These are phyloP conservation scores for Pythium guiyangense DNA, from an alignment of 352 stramenopile species.

Conservation along the genomic window DNA sequence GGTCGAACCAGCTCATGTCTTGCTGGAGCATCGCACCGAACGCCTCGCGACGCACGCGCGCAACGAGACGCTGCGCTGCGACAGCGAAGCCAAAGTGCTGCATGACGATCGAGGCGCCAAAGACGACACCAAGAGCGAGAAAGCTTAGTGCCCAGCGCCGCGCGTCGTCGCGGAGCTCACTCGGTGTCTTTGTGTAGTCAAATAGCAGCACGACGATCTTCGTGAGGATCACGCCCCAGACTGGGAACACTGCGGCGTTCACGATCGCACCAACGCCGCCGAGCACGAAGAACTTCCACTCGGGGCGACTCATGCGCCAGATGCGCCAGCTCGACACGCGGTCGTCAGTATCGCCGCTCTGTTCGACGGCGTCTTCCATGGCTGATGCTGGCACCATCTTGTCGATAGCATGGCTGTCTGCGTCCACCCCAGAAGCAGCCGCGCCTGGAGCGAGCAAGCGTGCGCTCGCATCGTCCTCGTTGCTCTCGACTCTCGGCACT, in stretches of 20 bases:
- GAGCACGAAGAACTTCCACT: conserved; percentile 45
- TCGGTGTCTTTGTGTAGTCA: conserved; percentile 26
- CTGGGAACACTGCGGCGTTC: conserved; percentile 39
- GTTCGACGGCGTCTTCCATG: no score
- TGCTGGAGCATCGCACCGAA: conserved; percentile 65
- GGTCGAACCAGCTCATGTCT: conserved; percentile 77
- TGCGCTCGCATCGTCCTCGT: no score
- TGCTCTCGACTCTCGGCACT: no score
- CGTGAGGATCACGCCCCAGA: conserved; percentile 44
- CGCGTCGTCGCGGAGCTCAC: conserved; percentile 37
- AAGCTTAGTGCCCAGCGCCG: conserved; percentile 33
- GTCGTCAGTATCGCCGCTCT: no score
- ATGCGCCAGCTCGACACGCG: conserved; percentile 22
- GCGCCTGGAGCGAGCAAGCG: no score
- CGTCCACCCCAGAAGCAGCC: no score
- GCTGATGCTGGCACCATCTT: no score
- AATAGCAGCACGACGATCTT: conserved; percentile 56
- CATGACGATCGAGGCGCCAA: conserved; percentile 31
- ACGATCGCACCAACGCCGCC: conserved; percentile 33
- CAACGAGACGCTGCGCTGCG: conserved; percentile 38
- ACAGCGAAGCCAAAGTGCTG: conserved; percentile 56
- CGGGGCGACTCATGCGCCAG: conserved; percentile 38
- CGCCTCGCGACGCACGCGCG: conserved; percentile 31
- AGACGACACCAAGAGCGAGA: conserved; percentile 31
- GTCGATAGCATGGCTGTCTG: no score